phyloP scores from a whole-genome alignment of 1,284 basidiomycete species.

The Ganoderma resinaceum region DNA sequence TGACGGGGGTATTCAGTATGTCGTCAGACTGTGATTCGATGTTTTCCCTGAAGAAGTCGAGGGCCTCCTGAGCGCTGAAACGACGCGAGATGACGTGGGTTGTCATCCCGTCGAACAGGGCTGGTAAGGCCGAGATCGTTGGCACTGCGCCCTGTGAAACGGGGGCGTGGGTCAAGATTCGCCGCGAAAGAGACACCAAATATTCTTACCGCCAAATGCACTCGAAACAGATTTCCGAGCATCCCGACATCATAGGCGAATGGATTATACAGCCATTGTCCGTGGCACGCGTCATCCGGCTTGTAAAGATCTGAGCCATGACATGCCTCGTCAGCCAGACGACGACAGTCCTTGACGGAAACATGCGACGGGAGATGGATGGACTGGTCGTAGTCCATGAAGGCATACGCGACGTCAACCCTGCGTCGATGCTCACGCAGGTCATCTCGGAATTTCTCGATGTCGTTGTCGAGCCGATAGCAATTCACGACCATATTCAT shows the following conservation, averaged over 20 bases:
- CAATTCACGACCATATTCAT: conserved; percentile 9
- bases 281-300: conserved; percentile 12
- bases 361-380: conserved; percentile 11
- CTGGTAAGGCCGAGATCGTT: conserved; percentile 5
- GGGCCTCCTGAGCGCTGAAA: conserved; percentile 19
- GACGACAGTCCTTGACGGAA: conserved; percentile 16
- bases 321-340: conserved; percentile 6
- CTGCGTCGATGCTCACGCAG: conserved; percentile 9
- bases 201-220: conserved; percentile 9
- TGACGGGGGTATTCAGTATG: not conserved
- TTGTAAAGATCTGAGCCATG: not conserved
- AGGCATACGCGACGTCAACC: conserved; percentile 4
- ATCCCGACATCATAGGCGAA: conserved; percentile 26
- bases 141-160: not conserved
- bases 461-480: conserved; percentile 5
- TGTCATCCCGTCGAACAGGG: conserved; percentile 17
- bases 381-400: conserved; percentile 27
- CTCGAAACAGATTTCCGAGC: conserved; percentile 19
- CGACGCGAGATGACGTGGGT: conserved; percentile 2
- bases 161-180: not conserved
- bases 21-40: not conserved
- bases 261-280: conserved; percentile 21
- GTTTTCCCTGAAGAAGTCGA: conserved; percentile 6
- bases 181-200: not conserved
- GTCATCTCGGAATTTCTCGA: not conserved